Evolutionary conservation across 2,329 filamentous ascomycete species (phyloP), one percentile per base, ranked within the genome.

Genomic region (Dothiorella sarmentorum): DNA sequence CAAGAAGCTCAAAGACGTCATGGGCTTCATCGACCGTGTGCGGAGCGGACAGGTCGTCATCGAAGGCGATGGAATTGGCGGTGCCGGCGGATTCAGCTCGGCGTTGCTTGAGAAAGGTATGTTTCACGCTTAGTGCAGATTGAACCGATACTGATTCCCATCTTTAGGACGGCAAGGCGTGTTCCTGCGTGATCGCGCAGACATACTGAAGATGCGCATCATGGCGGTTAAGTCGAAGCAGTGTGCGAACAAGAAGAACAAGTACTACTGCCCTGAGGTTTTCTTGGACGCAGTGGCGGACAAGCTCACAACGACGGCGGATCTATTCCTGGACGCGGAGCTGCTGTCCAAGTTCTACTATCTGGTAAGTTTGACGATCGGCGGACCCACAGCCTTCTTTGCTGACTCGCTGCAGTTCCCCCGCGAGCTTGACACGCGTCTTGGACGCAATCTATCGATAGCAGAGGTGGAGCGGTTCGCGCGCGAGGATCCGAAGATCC

Each of bases 221-320:
- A 73, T 89, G 60, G 94, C 94, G 42, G 82, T 96, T 59, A 94
- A 93, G 72, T 94, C 90, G 15, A 91, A 93, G 72, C 92, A 96
- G 75, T 99, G 94, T 75, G 83, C 86, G 60, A 85, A 79, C 64
- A 81, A 87, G 64, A 87, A 88, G 68, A 96, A 96, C 79, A 97
- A 97, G 78, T 97, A 97, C 76, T 85, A 94, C 76, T 99, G 94
- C 69, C 94, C 94, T 0, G 94, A 99, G 71, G 85, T 99, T 15
- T 99, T 99, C 78, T 85, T 99, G n/a, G 92, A 99, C 68, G 91
- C 95, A 3, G 94, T 96, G 2, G 92, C 94, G 1, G 90, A 92
- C 65, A 97, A 97, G 75, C 83, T 99, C 49, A 95, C 93, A 3
- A 88, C 91, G 1, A 99, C 94, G 0, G 93, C 94, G 2, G 94